These are phyloP conservation scores for Sisymbrium altissimum DNA, from an alignment of 345 rosid genomes.

Conservation along the genomic window DNA sequence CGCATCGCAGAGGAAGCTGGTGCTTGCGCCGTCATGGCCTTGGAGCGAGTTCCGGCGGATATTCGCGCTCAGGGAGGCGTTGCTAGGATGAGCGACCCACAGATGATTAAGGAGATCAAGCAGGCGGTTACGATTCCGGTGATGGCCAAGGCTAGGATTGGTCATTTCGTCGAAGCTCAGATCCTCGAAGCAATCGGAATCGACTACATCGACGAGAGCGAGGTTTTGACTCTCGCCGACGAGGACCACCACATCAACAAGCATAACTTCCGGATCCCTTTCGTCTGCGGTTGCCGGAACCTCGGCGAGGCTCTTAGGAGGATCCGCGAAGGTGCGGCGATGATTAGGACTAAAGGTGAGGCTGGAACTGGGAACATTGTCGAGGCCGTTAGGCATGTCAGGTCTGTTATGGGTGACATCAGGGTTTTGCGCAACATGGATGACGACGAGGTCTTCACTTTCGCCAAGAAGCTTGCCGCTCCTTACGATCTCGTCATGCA, in stretches of 20 bases:
- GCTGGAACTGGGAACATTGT: constrained; percentile 83
- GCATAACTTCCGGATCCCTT: constrained; percentile 81
- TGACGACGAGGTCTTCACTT: constrained; percentile 80
- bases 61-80: constrained; percentile 76
- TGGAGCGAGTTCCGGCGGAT: constrained; percentile 75
- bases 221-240: constrained; percentile 75
- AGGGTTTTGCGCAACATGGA: constrained; percentile 81
- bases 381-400: constrained; percentile 83
- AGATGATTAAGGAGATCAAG: constrained; percentile 68
- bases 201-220: constrained; percentile 89
- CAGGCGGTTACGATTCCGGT: constrained; percentile 79
- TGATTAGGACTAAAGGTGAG: constrained; percentile 92
- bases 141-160: constrained; percentile 78
- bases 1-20: constrained; percentile 78
- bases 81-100: constrained; percentile 76
- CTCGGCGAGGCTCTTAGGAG: constrained; percentile 78
- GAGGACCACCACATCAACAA: constrained; percentile 89
- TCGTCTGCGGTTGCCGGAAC: constrained; percentile 86
- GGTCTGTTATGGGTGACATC: constrained; percentile 85
- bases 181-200: constrained; percentile 74
- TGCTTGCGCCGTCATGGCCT: constrained; percentile 81
- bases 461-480: constrained; percentile 70
- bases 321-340: constrained; percentile 88
- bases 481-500: constrained; percentile 75
- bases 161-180: constrained; percentile 78